Conservation (phyloP, 1,284 basidiomycete genomes). For the Mycena sp. region DNA sequence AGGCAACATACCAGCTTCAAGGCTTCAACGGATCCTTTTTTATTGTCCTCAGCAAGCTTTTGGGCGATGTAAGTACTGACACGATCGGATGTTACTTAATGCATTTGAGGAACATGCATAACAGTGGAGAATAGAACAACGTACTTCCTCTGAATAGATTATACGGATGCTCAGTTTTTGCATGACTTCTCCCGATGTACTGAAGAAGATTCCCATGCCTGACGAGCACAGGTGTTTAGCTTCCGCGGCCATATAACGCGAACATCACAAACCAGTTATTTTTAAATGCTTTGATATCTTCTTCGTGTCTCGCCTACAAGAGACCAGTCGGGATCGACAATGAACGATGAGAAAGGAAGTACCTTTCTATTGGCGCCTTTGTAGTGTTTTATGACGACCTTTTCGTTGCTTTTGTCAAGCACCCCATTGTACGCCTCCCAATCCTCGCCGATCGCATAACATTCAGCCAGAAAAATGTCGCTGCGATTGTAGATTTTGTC, state of each 20-base stretch:
- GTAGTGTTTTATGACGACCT: slow-evolving; percentile 12
- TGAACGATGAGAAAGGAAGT: background rate
- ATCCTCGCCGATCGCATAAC: background rate
- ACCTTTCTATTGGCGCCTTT: background rate
- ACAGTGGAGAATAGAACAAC: background rate
- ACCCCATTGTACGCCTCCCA: slow-evolving; percentile 12
- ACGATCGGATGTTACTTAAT: slow-evolving; percentile 15
- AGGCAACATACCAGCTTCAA: slow-evolving; percentile 7
- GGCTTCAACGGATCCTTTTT: slow-evolving; percentile 12
- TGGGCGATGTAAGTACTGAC: slow-evolving; percentile 13
- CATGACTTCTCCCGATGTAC: slow-evolving; percentile 13
- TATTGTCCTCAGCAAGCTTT: slow-evolving; percentile 16
- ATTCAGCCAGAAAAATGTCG: background rate
- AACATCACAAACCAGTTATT: background rate
- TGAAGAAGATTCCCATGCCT: slow-evolving; percentile 19
- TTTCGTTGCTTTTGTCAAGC: background rate
- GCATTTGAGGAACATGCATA: background rate
- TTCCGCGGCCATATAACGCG: background rate
- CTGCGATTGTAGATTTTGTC: background rate
- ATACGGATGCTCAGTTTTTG: slow-evolving; percentile 1
- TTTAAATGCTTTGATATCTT: slow-evolving; percentile 19
- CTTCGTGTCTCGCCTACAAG: slow-evolving; percentile 5
- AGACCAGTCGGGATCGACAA: too few species aligned
- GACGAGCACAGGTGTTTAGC: background rate
- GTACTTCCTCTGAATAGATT: slow-evolving; percentile 14